Percentiles rank a stretch among this genome's conserved stretches.
Conservation (phyloP, 2,329 filamentous ascomycete species). For the Alternaria ventricosa region DNA sequence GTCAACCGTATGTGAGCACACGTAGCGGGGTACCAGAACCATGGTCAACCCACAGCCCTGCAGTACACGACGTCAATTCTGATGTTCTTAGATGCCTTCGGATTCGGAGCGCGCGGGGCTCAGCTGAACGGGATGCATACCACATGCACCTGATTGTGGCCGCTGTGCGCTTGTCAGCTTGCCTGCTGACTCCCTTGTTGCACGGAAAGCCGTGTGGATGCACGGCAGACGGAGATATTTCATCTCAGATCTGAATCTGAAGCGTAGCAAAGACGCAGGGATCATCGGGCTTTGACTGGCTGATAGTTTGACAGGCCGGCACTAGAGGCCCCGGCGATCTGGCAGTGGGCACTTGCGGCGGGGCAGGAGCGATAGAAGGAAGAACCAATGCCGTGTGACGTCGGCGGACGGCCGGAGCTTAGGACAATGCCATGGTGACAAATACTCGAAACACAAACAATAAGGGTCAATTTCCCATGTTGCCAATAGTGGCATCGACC, state of each 20-base stretch:
- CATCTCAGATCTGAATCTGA: slow-evolving; percentile 6
- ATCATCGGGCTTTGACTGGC: neutral
- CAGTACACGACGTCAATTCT: neutral
- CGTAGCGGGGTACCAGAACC: neutral
- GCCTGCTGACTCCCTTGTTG: neutral
- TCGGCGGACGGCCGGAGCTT: slow-evolving; percentile 3
- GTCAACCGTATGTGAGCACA: neutral
- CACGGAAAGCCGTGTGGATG: neutral
- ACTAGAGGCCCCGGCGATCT: slow-evolving; percentile 12
- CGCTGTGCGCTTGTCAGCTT: neutral
- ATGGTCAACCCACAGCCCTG: neutral
- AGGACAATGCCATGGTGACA: slow-evolving; percentile 9
- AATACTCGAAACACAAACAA: slow-evolving; percentile 2
- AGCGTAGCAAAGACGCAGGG: neutral
- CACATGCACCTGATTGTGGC: neutral
- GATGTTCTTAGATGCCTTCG: neutral
- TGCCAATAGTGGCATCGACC: slow-evolving; percentile 1
- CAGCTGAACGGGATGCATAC: neutral
- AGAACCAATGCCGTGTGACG: slow-evolving; percentile 11
- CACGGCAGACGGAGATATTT: slow-evolving; percentile 7
- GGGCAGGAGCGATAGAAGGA: slow-evolving; percentile 5
- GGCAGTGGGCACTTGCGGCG: slow-evolving; percentile 7
- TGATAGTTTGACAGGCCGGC: slow-evolving; percentile 2
- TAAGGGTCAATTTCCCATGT: neutral
- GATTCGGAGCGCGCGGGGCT: neutral